Conservation (phyloP, 2,329 filamentous ascomycete species). For the Mycosphaerelloides madeirae region DNA sequence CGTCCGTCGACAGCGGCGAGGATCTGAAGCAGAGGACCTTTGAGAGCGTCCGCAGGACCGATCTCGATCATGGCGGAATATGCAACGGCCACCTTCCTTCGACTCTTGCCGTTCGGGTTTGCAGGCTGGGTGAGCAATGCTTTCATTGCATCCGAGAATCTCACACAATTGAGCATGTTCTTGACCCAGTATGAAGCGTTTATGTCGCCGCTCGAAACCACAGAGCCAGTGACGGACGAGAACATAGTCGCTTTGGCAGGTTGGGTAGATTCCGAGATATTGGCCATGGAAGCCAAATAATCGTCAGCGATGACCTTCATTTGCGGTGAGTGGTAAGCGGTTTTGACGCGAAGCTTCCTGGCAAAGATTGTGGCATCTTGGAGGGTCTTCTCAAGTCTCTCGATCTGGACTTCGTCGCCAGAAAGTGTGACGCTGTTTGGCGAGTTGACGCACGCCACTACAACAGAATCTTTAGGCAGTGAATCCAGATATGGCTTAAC, state of each 20-base stretch:
- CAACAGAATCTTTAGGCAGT: background rate
- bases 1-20: background rate
- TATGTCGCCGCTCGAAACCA: background rate
- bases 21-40: slow-evolving; percentile 1
- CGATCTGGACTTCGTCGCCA: slow-evolving; percentile 35
- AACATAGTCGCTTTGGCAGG: background rate
- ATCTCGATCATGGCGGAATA: slow-evolving; percentile 8
- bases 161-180: slow-evolving; percentile 9
- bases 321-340: slow-evolving; percentile 43
- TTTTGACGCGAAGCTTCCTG: slow-evolving; percentile 4
- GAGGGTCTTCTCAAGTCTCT: slow-evolving; percentile 22
- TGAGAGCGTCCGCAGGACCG: slow-evolving; percentile 12
- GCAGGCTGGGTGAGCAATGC: no score
- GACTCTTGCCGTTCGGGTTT: background rate
- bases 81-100: background rate
- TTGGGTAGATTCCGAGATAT: background rate
- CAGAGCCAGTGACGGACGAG: slow-evolving; percentile 8
- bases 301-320: slow-evolving; percentile 10
- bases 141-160: slow-evolving; percentile 6
- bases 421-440: slow-evolving; percentile 43
- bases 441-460: slow-evolving; percentile 33
- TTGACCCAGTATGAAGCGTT: slow-evolving; percentile 6
- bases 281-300: slow-evolving; percentile 3
- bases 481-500: slow-evolving; percentile 15
- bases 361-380: slow-evolving; percentile 33